Percentiles rank a stretch among this genome's conserved stretches.
Conservation (phyloP, 805 yeast species). For the Yamadazyma paraphyllophila region DNA sequence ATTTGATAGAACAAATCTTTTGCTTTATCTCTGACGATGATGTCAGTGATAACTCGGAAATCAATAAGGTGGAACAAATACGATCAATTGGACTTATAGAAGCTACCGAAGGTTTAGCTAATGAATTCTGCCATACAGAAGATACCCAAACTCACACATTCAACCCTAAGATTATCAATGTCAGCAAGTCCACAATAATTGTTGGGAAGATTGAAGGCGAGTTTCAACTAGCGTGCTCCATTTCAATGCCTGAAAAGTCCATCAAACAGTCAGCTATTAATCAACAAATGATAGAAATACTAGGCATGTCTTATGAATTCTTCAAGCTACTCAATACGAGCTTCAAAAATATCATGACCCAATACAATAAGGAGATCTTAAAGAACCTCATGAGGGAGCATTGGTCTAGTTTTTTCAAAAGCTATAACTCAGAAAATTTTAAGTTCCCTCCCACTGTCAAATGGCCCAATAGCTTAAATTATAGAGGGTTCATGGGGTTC, state of each 20-base stretch:
- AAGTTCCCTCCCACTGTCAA: constrained; percentile 21
- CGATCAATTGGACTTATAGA: constrained; percentile 35
- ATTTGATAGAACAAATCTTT: constrained; percentile 30
- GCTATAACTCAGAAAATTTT: constrained; percentile 23
- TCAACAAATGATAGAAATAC: constrained; percentile 24
- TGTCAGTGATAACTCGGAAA: constrained; percentile 9
- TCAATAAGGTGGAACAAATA: constrained; percentile 22
- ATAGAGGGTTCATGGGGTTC: constrained; percentile 35
- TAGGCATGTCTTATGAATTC: constrained; percentile 20
- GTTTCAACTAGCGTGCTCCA: constrained; percentile 27
- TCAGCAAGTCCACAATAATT: constrained; percentile 25
- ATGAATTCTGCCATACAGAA: constrained; percentile 19
- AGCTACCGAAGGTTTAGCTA: constrained; percentile 33
- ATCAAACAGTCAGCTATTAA: constrained; percentile 19
- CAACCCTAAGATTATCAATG: constrained; percentile 18
- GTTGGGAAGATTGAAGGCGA: constrained; percentile 23
- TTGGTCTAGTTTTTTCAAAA: constrained; percentile 29
- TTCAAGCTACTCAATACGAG: constrained; percentile 30
- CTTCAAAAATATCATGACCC: constrained; percentile 16
- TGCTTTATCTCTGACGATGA: constrained; percentile 23
- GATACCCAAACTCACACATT: neutral
- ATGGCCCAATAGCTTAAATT: constrained; percentile 38
- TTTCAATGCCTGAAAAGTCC: constrained; percentile 17
- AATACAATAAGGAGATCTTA: constrained; percentile 18
- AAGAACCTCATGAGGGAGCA: constrained; percentile 18